These are phyloP conservation scores for Ceratocystis eucalypticola DNA, from an alignment of 2,329 filamentous ascomycete genomes.

Conservation along the genomic window DNA sequence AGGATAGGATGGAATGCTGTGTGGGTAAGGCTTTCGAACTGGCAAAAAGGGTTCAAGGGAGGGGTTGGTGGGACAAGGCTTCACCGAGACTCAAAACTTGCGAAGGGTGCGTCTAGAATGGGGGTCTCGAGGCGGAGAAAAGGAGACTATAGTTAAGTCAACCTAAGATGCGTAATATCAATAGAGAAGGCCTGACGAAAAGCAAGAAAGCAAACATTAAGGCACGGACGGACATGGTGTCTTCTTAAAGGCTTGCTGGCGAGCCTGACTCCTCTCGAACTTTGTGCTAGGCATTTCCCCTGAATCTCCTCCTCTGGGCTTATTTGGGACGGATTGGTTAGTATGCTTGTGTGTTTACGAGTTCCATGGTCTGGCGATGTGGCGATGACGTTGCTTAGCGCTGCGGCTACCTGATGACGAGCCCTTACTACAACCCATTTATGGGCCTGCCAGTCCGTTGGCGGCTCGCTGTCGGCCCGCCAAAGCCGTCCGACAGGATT, in stretches of 20 bases:
- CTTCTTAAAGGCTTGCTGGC: not conserved
- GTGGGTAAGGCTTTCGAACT: not conserved
- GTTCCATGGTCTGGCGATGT: not conserved
- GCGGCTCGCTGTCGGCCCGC: not conserved
- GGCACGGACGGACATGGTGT: not conserved
- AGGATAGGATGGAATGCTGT: not conserved
- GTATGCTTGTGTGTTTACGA: not conserved
- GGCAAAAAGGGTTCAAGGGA: not conserved
- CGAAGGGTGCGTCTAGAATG: not conserved
- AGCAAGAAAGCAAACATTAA: not conserved
- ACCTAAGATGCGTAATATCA: not conserved
- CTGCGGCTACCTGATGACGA: not conserved
- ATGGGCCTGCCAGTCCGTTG: not conserved
- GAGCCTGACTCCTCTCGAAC: not conserved
- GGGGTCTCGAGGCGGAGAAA: not conserved
- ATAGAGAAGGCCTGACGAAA: no score
- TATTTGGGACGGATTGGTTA: not conserved
- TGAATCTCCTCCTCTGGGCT: not conserved
- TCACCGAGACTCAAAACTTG: not conserved
- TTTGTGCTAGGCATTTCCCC: not conserved
- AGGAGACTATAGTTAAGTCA: not conserved
- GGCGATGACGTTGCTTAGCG: constrained; percentile 3
- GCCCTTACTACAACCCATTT: not conserved
- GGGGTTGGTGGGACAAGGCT: not conserved
- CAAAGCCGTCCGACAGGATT: not conserved